Evolutionary conservation across 2,329 filamentous ascomycete genomes (phyloP), one percentile per base, ranked within the genome.

Genomic region (Myriosclerotinia curreyana): DNA sequence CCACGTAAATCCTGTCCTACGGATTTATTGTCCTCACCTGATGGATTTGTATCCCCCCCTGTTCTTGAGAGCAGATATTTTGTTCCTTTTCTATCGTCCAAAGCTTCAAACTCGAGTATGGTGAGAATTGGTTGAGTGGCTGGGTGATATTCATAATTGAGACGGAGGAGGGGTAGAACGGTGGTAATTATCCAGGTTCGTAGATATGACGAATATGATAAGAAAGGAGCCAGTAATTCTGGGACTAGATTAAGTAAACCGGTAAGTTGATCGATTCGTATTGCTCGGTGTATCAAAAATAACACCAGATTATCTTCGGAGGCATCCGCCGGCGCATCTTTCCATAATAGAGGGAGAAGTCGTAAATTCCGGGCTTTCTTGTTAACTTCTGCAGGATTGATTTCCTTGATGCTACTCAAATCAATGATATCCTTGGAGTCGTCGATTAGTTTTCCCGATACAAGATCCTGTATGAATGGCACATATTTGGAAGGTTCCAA

Each of bases 211-310:
- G 83, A 83, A 65, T 83, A 80, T 56, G 83, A 77, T 20, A 92
- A 78, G 72, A 92, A 93, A 0, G 90, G 89, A 28, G 81, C 78
- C 22, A 92, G 77, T 38, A 94, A 79, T n/a, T 81, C 79, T 0
- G 87, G 86, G 1, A 92, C 74, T 68, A 89, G 82, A n/a, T 81
- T 79, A 25, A 93, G 78, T 66, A 92, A 77, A n/a, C 90, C 90
- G 1, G 89, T 87, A 73, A 90, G 84, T 60, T 84, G 78, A 72
- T 93, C 89, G 67, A 94, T 86, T 46, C 82, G 82, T 71, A 88
- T 83, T 7, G 88, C 82, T 65, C 90, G 83, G 67, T 86, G 83
- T 56, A 91, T 80, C 7, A 94, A 75, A 72, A 93, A 94, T 2
- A 81, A 77, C 8, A 81, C 81, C 9, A 91, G 73, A 1, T 79